Conservation (phyloP, 1,284 basidiomycete genomes). For the Afroboletus lepidellus region DNA sequence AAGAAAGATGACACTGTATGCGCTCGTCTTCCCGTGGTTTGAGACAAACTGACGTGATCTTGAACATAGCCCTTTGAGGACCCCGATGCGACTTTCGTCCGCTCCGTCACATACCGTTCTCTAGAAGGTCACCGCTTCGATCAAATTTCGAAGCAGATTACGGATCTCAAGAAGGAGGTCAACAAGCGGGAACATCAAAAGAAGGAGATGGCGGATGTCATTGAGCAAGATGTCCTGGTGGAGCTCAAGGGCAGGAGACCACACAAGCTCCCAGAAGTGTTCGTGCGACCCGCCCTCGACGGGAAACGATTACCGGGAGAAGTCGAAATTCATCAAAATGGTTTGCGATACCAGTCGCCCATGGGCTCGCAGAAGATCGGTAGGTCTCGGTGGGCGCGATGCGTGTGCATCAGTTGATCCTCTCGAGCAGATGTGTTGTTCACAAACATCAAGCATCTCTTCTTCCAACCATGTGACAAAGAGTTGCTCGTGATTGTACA, state of each 20-base stretch:
- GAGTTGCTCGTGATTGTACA: conserved; percentile 96
- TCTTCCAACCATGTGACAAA: conserved; percentile 98
- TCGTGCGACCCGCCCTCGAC: conserved; percentile 90
- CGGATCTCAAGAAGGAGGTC: conserved; percentile 93
- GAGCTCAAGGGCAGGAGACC: conserved; percentile 87
- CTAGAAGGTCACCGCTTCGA: conserved; percentile 89
- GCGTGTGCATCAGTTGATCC: conserved; percentile 6
- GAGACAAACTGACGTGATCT: conserved; percentile 7
- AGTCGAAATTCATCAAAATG: conserved; percentile 97
- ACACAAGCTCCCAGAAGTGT: conserved; percentile 85
- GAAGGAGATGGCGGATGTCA: conserved; percentile 97
- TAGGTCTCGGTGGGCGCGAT: conserved; percentile 36
- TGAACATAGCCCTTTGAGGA: conserved; percentile 86
- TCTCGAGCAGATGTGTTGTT: conserved; percentile 79
- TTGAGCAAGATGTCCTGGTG: conserved; percentile 89
- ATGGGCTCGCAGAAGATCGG: conserved; percentile 89
- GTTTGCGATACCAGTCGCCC: conserved; percentile 89
- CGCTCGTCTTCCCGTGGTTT: not conserved
- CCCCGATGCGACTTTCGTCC: conserved; percentile 94
- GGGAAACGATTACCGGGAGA: conserved; percentile 93
- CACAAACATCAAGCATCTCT: conserved; percentile 97
- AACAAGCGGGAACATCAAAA: conserved; percentile 97
- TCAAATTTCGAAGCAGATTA: conserved; percentile 88
- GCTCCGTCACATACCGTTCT: conserved; percentile 93
- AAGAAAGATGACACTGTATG: conserved; percentile 96